Evolutionary conservation across 805 yeast species (phyloP), one percentile per base, ranked within the genome.

Genomic region (Nakazawaea ambrosiae): DNA sequence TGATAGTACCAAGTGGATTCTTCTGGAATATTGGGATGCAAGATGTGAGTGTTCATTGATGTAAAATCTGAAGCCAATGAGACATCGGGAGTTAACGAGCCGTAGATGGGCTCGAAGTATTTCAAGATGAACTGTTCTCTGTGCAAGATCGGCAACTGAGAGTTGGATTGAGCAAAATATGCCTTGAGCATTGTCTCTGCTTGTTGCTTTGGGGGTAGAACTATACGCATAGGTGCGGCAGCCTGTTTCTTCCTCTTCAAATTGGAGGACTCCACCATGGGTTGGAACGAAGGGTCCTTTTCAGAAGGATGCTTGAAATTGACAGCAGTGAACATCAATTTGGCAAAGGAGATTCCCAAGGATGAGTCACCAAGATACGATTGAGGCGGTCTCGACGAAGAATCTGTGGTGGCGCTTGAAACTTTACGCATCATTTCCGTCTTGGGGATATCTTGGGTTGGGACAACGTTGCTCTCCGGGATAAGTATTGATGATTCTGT

Each of bases 71-170:
- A 73, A 0, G 85, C 89, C 31, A 85, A 61, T 5, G 78, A 62
- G 1, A 75, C 60, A 22, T 61, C 61, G 0, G 63, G 48, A 11
- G 80, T 73, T 42, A 83, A 61, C 4, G 67, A 58, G 0, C 97
- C 96, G 54, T 88, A 88, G 1, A 88, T 67, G 0, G 96, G 96
- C 47, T 75, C 73, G 53, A 83, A 88, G 50, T 76, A 78, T 20
- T 65, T 62, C 33, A 63, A 62, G 30, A 89, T 56, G 49, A 87
- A 88, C 46, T 71, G 74, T 49, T 86, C 95, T 22, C 96, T 68
- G 54, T 89, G 96, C 33, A 88, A 58, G 4, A 89, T 68, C 0
- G 97, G 96, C 20, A 85, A 56, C 54, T 87, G 96, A 2, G 94
- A 66, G 53, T 89, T 88, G 12, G 89, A 74, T 49, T 82, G 88